Evolutionary conservation across 2,329 filamentous ascomycete genomes (phyloP), one percentile per base, ranked within the genome.

Genomic region (Sordariomycetes sp.): DNA sequence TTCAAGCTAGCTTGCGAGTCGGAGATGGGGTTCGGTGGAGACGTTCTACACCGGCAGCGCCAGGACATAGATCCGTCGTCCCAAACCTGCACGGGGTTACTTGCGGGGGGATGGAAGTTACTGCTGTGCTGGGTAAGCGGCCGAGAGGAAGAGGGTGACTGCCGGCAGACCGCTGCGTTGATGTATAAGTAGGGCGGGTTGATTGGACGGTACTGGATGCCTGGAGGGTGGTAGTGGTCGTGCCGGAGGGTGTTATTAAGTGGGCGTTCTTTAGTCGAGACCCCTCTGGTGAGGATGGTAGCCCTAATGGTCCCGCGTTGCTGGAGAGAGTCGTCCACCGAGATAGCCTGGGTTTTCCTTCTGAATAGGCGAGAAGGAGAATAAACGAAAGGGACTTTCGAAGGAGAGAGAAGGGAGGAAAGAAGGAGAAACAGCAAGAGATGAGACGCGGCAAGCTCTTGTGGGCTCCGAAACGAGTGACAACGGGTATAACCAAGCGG

Each of bases 161-260:
- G 24, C 40, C 28, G 37, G 25, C 14, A 37, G 43, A 57, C 25
- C 43, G 40, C 55, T 50, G 55, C 40, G 24, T 50, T 34, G 32
- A 51, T 57, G 55, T 28, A 35, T 48, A 32, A 50, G 32, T 57
- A 57, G 43, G 43, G 55, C 50, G 50, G 55, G 32, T 53, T 57
- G 55, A 57, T 57, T 57, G 55, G 55, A 53, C 53, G 55, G 20
- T 35, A 40, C 46, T 14, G 48, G 48, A 18, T 32, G 48, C 18
- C 48, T n/a, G 55, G 24, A 57, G 28, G 55, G 55, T 57, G 25
- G 48, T 28, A 57, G 24, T 53, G 46, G 46, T 57, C 16, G 35
- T 32, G 48, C 55, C 50, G 55, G 28, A 32, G n/a, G 20, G 50
- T 57, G 55, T 57, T 51, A 57, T 28, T 57, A 52, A 25, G n/a